Conservation (phyloP, 352 stramenopile species). For the Globisporangium cylindrosporum region DNA sequence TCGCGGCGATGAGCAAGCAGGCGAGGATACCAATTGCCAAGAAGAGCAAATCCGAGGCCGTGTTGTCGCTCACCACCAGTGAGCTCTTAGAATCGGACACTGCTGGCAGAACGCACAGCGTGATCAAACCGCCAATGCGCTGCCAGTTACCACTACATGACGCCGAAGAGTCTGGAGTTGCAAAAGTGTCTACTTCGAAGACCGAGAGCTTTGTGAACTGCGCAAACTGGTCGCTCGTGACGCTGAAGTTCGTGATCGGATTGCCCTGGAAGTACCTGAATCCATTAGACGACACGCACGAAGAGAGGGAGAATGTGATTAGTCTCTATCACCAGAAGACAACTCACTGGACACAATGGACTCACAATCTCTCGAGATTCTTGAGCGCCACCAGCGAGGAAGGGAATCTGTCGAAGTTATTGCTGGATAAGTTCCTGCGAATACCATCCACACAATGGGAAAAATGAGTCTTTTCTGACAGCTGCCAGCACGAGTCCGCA, state of each 20-base stretch:
- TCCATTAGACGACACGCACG: background rate
- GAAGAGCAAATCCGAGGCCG: background rate
- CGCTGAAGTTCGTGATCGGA: conserved; percentile 19
- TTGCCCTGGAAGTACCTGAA: conserved; percentile 2
- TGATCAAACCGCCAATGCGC: background rate
- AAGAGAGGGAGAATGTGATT: background rate
- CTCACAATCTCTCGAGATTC: background rate
- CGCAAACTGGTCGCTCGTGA: conserved; percentile 14
- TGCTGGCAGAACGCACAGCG: background rate
- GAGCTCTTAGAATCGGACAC: background rate
- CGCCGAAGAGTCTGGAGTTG: background rate
- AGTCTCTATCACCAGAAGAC: background rate
- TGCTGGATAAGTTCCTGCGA: background rate
- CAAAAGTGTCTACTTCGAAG: conserved; percentile 5
- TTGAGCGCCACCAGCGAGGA: background rate
- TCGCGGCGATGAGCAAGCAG: background rate
- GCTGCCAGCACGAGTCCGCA: background rate
- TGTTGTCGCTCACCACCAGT: background rate
- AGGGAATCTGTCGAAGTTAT: background rate
- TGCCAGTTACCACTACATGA: background rate
- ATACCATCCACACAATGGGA: background rate
- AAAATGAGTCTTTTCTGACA: background rate
- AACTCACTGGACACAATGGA: background rate
- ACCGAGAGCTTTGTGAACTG: conserved; percentile 11
- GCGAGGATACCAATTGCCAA: background rate